Evolutionary conservation across 768 basidiomycete genomes (phyloP), one percentile per base, ranked within the genome.

Genomic region (Solioccasus polychromus): DNA sequence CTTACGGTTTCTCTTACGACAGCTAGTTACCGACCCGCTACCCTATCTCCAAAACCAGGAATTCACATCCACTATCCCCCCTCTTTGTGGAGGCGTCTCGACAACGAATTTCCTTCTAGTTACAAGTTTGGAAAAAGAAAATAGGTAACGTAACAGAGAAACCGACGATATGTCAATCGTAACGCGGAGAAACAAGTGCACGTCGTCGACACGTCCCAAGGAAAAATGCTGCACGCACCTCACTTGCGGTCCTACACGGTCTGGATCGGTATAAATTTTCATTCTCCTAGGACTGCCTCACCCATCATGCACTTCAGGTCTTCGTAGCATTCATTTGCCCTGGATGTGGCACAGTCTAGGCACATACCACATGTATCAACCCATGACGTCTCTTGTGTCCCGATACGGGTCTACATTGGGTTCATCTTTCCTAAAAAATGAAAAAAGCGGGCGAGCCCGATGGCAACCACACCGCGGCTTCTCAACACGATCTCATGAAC

Each of bases 61-160:
- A 39, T 29, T 52, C 19, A 28, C 42, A 58, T 22, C 26, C 22
- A 28, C 42, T 42, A 15, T 20, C 51, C 52, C 51, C 52, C 37
- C 46, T 52, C 32, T 36, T 52, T 47, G 43, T 42, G 42, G 50
- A 57, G 47, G 37, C 50, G 17, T 39, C 42, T 47, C 39, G 39
- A 50, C 31, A 47, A 48, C n/a, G 44, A 50, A 60, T 53, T 39
- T 48, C 39, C n/a, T 47, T 10, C 37, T 30, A 35, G 37, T 39
- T 19, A 45, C 42, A 45, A 26, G 36, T 28, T 36, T 34, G 35
- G 35, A 43, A 58, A 50, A 50, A 44, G 45, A 35, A 32, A 34
- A 39, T 41, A 6, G 44, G 48, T 62, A 50, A 60, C 59, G 59
- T 62, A 60, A 60, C 50, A 48, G 59, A 53, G 59, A 60, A 56